Evolutionary conservation across 148 eudicot species (phyloP).

Genomic region (Dysphania ambrosioides): DNA sequence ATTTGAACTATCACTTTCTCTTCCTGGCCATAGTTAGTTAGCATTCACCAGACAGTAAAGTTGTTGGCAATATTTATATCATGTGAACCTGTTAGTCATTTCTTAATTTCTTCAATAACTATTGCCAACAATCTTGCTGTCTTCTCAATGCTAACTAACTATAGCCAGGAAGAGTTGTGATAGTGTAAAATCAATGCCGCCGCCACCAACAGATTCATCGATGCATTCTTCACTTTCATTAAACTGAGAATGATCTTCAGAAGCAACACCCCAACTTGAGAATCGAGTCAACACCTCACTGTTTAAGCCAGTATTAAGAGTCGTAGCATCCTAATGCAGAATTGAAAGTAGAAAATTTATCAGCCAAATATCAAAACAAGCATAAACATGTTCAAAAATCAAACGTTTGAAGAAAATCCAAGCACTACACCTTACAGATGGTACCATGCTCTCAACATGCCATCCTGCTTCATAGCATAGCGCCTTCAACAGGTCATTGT

Average conservation of each 20-base stretch:
- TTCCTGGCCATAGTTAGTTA: no score
- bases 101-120: not conserved
- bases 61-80: no score
- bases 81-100: not conserved
- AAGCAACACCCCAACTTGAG: conserved; percentile 6
- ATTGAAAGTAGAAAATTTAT: not conserved
- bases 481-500: conserved; percentile 35
- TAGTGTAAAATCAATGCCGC: conserved; percentile 21
- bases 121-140: not conserved
- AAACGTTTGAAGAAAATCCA: not conserved
- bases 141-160: not conserved
- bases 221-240: conserved; percentile 12
- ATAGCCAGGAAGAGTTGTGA: conserved; percentile 31
- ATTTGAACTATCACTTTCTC: no score
- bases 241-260: not conserved
- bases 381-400: not conserved
- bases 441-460: conserved; percentile 37
- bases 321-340: conserved; percentile 9
- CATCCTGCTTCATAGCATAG: conserved; percentile 46
- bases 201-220: conserved; percentile 18
- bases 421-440: conserved; percentile 27
- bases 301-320: not conserved
- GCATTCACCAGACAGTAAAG: no score
- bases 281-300: conserved; percentile 1
- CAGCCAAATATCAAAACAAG: not conserved